These are phyloP conservation scores for Wakefieldia striispora DNA, from an alignment of 768 basidiomycete genomes.

Conservation along the genomic window DNA sequence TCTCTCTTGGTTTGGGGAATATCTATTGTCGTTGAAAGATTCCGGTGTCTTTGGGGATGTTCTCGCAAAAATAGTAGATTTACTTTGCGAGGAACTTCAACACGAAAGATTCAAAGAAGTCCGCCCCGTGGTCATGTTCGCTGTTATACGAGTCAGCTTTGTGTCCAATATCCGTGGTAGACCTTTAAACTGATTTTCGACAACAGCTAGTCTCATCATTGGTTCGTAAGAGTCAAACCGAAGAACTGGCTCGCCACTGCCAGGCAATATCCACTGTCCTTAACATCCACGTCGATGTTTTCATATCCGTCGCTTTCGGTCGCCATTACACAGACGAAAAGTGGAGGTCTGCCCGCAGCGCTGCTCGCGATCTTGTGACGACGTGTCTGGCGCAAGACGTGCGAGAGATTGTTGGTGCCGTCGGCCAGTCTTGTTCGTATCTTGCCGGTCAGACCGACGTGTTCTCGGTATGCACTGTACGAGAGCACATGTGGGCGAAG, in stretches of 20 bases:
- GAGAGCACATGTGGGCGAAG: constrained; percentile 65
- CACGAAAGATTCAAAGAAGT: constrained; percentile 65
- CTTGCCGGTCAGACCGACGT: constrained; percentile 29
- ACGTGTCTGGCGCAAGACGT: constrained; percentile 34
- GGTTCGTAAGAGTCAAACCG: constrained; percentile 32
- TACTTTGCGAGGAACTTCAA: constrained; percentile 79
- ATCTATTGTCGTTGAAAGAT: constrained; percentile 54
- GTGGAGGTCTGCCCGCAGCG: constrained; percentile 43
- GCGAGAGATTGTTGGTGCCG: constrained; percentile 29
- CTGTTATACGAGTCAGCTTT: constrained; percentile 60
- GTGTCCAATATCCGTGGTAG: background rate
- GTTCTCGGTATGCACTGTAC: constrained; percentile 42
- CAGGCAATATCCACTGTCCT: constrained; percentile 37
- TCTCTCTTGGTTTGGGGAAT: constrained; percentile 65
- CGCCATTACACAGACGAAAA: constrained; percentile 34
- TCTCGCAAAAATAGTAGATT: constrained; percentile 69
- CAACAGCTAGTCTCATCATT: constrained; percentile 34
- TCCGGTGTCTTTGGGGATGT: constrained; percentile 54
- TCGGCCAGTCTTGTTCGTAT: constrained; percentile 33
- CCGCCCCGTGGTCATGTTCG: constrained; percentile 57
- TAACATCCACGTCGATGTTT: constrained; percentile 49
- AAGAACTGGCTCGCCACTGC: constrained; percentile 26
- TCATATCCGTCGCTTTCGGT: constrained; percentile 47
- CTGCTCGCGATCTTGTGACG: constrained; percentile 42
- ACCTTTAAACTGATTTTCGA: constrained; percentile 5